A percentile compares a stretch with the other conserved stretches of the same genome.
Conservation (phyloP, 495 filamentous ascomycete genomes). For the Delitschia confertaspora region DNA sequence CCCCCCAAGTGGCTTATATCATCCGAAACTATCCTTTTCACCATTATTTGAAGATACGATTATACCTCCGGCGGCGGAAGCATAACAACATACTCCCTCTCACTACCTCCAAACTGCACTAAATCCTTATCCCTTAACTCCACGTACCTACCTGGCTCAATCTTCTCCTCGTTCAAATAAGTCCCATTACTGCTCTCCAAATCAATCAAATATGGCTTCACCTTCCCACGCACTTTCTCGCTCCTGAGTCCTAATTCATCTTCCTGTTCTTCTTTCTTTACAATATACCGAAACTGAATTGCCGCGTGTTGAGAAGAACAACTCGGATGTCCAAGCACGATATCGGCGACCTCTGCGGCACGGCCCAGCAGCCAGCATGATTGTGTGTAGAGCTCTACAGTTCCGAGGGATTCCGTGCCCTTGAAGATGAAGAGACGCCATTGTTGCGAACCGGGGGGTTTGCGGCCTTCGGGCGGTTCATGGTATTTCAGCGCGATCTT, state of each 20-base stretch:
- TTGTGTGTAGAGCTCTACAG: conserved; percentile 60
- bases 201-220: conserved; percentile 88
- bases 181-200: conserved; percentile 92
- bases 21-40: no score
- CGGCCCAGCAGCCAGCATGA: conserved; percentile 89
- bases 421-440: conserved; percentile 97
- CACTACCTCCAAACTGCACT: conserved; percentile 76
- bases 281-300: conserved; percentile 80
- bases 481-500: conserved; percentile 85
- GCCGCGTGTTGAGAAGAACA: conserved; percentile 92
- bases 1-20: no score
- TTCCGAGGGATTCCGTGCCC: conserved; percentile 65
- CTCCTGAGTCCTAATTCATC: conserved; percentile 80
- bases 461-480: conserved; percentile 87
- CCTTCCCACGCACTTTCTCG: conserved; percentile 50
- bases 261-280: conserved; percentile 54
- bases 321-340: conserved; percentile 80
- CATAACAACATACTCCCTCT: conserved; percentile 47
- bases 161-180: conserved; percentile 61
- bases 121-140: conserved; percentile 86
- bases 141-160: conserved; percentile 69
- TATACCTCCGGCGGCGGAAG: conserved; percentile 29
- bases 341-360: conserved; percentile 69
- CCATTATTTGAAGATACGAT: neutral
- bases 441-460: conserved; percentile 63